These are phyloP conservation scores for Cornus controversa DNA, from an alignment of 148 eudicot species.

Conservation along the genomic window DNA sequence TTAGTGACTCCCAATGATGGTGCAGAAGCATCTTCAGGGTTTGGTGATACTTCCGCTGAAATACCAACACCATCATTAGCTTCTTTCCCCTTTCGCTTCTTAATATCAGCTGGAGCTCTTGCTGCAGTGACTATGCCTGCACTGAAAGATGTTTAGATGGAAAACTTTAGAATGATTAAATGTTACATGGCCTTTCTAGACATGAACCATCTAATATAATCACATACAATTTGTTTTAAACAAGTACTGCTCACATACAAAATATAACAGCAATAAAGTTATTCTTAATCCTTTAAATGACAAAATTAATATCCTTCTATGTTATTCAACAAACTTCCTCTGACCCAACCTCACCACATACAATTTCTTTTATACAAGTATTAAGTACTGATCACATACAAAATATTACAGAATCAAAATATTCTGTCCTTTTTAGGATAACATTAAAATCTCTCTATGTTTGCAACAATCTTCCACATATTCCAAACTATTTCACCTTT, in stretches of 20 bases:
- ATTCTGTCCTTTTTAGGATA: background rate
- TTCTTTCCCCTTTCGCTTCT: conserved; percentile 28
- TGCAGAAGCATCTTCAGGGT: conserved; percentile 36
- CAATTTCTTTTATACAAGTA: no score
- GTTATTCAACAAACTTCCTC: background rate
- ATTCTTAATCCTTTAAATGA: background rate
- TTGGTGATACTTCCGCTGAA: conserved; percentile 19
- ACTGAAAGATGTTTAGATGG: conserved; percentile 30
- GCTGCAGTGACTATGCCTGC: conserved; percentile 24
- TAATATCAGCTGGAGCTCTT: conserved; percentile 25
- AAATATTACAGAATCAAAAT: background rate
- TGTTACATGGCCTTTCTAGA: background rate
- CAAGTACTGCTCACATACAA: no score
- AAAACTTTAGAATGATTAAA: conserved; percentile 1
- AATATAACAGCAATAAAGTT: background rate
- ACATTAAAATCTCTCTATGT: background rate
- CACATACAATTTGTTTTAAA: background rate
- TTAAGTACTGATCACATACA: no score
- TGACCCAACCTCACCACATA: no score
- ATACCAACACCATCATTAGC: conserved; percentile 14
- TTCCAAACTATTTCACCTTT: background rate
- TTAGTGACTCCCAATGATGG: conserved; percentile 24
- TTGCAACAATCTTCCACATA: background rate
- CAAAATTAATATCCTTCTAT: background rate
- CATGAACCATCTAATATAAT: background rate